These are phyloP conservation scores for Coprinopsis marcescibilis DNA, from an alignment of 768 basidiomycete species.

Conservation along the genomic window DNA sequence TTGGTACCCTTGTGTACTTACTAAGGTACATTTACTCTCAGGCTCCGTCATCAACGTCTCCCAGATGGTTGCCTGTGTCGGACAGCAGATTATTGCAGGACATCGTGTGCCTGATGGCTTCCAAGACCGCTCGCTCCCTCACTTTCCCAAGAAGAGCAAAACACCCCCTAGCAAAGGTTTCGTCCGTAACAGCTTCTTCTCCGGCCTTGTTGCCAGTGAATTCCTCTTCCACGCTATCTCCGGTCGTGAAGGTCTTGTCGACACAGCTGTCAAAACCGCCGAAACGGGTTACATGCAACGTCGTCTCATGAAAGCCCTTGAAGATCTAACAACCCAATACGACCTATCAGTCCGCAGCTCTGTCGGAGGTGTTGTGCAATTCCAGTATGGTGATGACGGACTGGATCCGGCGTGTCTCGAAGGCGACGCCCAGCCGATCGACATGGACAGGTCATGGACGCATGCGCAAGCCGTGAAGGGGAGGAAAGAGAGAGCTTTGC, in stretches of 20 bases:
- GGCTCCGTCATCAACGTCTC: conserved; percentile 99
- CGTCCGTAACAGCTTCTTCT: conserved; percentile 95
- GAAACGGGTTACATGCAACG: conserved; percentile 99
- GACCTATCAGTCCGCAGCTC: conserved; percentile 95
- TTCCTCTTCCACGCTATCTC: conserved; percentile 99
- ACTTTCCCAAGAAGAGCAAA: conserved; percentile 95
- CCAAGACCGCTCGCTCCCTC: conserved; percentile 97
- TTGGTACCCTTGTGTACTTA: background rate
- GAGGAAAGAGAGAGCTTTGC: conserved; percentile 54
- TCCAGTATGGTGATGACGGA: conserved; percentile 94
- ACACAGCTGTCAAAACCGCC: conserved; percentile 99
- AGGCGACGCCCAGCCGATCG: conserved; percentile 91
- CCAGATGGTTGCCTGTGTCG: conserved; percentile 99
- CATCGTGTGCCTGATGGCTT: conserved; percentile 98
- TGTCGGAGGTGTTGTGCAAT: conserved; percentile 92
- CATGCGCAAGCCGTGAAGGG: conserved; percentile 70
- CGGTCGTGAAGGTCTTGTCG: conserved; percentile 96
- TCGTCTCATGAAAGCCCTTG: conserved; percentile 97
- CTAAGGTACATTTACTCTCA: conserved; percentile 11
- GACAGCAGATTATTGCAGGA: conserved; percentile 97
- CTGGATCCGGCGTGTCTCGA: conserved; percentile 95
- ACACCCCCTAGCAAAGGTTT: conserved; percentile 98
- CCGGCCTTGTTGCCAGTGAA: conserved; percentile 87
- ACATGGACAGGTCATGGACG: conserved; percentile 80
- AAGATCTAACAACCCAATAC: conserved; percentile 95